Evolutionary conservation across 129 eudicot species (phyloP).

Genomic region (Pseudognaphalium luteoalbum): DNA sequence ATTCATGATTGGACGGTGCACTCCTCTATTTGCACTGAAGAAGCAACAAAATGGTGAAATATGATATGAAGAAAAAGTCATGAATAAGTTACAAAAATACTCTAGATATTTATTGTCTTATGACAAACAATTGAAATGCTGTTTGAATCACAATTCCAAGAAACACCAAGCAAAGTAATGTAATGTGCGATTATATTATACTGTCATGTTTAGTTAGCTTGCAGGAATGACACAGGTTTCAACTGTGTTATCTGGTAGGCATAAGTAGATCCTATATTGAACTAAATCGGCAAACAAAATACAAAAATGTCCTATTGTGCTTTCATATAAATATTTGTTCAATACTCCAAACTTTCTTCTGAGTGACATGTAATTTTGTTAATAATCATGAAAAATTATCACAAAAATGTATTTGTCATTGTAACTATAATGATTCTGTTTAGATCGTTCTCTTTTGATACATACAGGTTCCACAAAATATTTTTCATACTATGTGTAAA

Average conservation of each 20-base stretch:
- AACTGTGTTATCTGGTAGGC: neutral
- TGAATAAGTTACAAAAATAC: neutral
- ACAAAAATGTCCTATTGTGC: neutral
- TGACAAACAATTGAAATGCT: neutral
- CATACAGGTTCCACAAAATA: neutral
- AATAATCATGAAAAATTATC: neutral
- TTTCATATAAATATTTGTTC: neutral
- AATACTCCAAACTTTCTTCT: neutral
- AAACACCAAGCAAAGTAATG: neutral
- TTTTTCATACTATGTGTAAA: neutral
- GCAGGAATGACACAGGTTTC: neutral
- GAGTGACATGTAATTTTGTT: neutral
- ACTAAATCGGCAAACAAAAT: neutral
- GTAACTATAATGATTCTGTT: neutral
- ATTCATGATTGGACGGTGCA: conserved; percentile 96
- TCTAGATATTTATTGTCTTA: neutral
- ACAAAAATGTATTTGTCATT: neutral
- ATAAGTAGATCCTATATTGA: neutral
- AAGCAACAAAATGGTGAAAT: conserved; percentile 12
- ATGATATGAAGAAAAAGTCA: neutral
- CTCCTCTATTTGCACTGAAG: conserved; percentile 86
- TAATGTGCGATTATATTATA: neutral
- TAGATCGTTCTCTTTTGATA: neutral
- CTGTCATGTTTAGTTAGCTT: neutral
- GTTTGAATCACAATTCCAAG: neutral